phyloP scores from a whole-genome alignment of 163 green algal genomes.

The Trebouxia gelatinosa region DNA sequence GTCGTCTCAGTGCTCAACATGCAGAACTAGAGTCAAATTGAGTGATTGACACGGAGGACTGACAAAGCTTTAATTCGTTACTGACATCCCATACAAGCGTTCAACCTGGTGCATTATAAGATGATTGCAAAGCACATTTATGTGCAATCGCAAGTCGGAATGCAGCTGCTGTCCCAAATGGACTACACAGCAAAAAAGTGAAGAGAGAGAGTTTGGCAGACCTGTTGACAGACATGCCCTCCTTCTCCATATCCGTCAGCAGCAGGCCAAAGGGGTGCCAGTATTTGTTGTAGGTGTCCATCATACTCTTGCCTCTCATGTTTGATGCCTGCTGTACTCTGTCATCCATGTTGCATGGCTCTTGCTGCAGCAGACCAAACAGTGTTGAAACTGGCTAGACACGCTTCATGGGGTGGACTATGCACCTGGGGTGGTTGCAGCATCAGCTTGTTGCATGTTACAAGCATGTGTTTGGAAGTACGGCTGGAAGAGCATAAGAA shows the following conservation, averaged over 20 bases:
- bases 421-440: not conserved
- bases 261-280: slow-evolving; percentile 91
- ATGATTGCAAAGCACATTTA: not conserved
- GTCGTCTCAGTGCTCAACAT: not conserved
- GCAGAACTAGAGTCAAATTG: too few species aligned
- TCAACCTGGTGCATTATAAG: not conserved
- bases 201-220: not conserved
- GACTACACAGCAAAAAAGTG: not conserved
- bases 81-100: too few species aligned
- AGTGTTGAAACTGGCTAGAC: not conserved
- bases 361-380: slow-evolving; percentile 34
- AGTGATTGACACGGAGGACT: too few species aligned
- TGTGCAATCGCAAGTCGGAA: not conserved
- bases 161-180: not conserved
- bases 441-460: not conserved
- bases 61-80: too few species aligned
- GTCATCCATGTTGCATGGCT: slow-evolving; percentile 29
- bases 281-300: slow-evolving; percentile 82
- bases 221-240: slow-evolving; percentile 73
- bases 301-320: slow-evolving; percentile 57
- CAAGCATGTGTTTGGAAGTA: not conserved
- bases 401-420: too few species aligned
- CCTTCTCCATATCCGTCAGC: slow-evolving; percentile 92
- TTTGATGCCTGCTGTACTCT: not conserved
- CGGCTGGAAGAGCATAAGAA: not conserved